These are phyloP conservation scores for Phytopythium aichiense DNA, from an alignment of 352 stramenopile species.

Conservation along the genomic window DNA sequence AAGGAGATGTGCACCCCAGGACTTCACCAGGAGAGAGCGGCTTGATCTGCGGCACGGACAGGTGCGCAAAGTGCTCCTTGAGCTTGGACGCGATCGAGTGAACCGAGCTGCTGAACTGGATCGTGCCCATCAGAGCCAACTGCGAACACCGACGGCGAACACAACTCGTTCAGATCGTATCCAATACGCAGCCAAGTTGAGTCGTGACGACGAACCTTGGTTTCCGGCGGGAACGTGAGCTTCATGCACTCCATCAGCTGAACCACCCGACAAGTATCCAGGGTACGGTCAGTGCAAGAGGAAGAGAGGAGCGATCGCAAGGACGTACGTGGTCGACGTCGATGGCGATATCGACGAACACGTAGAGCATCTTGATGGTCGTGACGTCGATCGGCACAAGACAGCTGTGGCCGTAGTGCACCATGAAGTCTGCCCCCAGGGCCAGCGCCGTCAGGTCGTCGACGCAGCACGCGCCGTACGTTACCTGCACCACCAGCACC, in stretches of 20 bases:
- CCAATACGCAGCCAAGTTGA: background rate
- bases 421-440: constrained; percentile 95
- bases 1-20: constrained; percentile 97
- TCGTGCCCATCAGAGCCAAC: constrained; percentile 93
- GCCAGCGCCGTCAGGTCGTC: constrained; percentile 97
- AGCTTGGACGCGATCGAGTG: constrained; percentile 75
- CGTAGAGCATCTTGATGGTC: constrained; percentile 96
- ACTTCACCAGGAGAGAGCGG: constrained; percentile 97
- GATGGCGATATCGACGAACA: constrained; percentile 99
- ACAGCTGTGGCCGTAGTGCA: constrained; percentile 99
- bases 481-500: constrained; percentile 50
- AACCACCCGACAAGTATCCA: background rate
- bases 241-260: constrained; percentile 95
- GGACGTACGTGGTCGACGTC: constrained; percentile 92
- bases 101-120: constrained; percentile 94
- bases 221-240: constrained; percentile 78
- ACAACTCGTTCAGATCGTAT: background rate
- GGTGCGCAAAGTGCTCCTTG: constrained; percentile 72
- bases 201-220: constrained; percentile 35
- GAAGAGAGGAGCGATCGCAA: background rate
- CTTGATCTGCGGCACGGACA: constrained; percentile 95
- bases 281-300: background rate
- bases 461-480: constrained; percentile 99
- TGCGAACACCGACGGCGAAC: constrained; percentile 11
- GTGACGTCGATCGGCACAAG: constrained; percentile 97